A percentile compares a stretch with the other conserved stretches of the same genome.
Conservation (phyloP, 768 basidiomycete species). For the Termitomyces bulborhizus region DNA sequence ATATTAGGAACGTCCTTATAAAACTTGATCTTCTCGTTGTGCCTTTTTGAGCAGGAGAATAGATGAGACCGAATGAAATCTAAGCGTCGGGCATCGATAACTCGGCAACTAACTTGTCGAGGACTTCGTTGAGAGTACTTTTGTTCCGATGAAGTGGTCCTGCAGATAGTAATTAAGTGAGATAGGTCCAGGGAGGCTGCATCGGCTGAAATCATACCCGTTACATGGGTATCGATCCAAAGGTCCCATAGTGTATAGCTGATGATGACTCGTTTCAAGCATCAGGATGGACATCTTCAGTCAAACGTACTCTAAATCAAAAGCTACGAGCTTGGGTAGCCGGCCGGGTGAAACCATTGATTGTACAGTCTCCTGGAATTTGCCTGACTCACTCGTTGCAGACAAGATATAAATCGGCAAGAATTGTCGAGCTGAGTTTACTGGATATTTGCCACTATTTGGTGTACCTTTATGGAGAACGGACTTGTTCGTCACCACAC, state of each 20-base stretch:
- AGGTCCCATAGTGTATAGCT: slow-evolving; percentile 86
- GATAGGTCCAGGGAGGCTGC: neutral
- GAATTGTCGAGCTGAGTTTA: too few relatives aligned
- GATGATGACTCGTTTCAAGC: slow-evolving; percentile 3
- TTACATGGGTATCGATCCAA: slow-evolving; percentile 80
- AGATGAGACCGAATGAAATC: too few relatives aligned
- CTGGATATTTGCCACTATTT: too few relatives aligned
- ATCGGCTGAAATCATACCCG: slow-evolving; percentile 25
- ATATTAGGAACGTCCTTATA: slow-evolving; percentile 76
- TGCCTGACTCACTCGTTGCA: too few relatives aligned
- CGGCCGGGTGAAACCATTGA: slow-evolving; percentile 5
- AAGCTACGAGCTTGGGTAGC: slow-evolving; percentile 61
- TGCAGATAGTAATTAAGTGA: slow-evolving; percentile 13
- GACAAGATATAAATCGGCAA: too few relatives aligned
- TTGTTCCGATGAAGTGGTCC: slow-evolving; percentile 48
- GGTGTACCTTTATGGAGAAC: too few relatives aligned
- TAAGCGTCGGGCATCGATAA: neutral
- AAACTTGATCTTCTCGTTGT: slow-evolving; percentile 56
- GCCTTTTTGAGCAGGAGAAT: slow-evolving; percentile 26
- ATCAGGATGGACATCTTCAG: neutral
- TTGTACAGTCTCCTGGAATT: too few relatives aligned
- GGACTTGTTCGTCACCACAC: neutral
- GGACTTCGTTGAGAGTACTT: slow-evolving; percentile 39
- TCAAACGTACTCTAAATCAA: slow-evolving; percentile 67
- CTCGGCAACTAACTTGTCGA: slow-evolving; percentile 34